These are phyloP conservation scores for Aspergillus pseudoglaucus DNA, from an alignment of 2,329 filamentous ascomycete species.

Conservation along the genomic window DNA sequence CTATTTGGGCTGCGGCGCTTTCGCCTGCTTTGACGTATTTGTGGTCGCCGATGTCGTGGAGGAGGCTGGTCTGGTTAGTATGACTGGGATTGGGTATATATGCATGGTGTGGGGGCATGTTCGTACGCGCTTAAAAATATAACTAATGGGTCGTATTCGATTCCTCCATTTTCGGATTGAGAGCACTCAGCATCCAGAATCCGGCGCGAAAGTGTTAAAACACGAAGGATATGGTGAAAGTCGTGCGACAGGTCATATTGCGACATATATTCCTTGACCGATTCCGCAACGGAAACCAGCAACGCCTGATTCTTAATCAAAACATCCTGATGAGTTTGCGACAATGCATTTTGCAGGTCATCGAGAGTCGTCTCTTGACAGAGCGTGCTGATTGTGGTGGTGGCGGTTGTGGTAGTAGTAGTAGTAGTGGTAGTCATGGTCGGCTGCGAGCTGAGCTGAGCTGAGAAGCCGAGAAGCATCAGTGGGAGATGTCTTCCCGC, in stretches of 20 bases:
- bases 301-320: neutral
- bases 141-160: neutral
- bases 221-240: neutral
- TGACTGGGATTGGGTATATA: no score
- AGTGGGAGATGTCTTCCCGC: no score
- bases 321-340: neutral
- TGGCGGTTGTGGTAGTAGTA: neutral
- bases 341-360: neutral
- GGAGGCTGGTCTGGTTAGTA: conserved; percentile 35
- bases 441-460: no score
- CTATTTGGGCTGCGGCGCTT: conserved; percentile 9
- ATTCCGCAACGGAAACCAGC: neutral
- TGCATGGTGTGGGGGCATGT: no score
- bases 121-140: neutral
- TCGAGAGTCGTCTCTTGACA: neutral
- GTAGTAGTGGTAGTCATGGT: no score
- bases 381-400: neutral
- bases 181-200: neutral
- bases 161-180: neutral
- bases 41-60: conserved; percentile 85
- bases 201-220: neutral
- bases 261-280: neutral
- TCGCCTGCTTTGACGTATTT: conserved; percentile 57
- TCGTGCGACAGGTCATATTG: neutral
- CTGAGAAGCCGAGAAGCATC: no score